Evolutionary conservation across 192 early-diverging fungal genomes (phyloP).

Genomic region (Coemansia sp.): DNA sequence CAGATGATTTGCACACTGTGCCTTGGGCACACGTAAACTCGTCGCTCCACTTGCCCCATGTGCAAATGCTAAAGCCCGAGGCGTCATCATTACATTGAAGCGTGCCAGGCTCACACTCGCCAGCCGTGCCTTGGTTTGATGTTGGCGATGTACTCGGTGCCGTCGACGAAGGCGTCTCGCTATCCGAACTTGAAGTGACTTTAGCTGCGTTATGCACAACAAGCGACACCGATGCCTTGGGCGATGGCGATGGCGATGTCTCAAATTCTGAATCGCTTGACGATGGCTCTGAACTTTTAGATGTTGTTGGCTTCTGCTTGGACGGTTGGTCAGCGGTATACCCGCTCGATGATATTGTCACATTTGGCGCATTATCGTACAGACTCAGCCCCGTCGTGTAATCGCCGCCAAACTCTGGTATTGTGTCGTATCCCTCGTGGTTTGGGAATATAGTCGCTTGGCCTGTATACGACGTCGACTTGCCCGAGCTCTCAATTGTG

Average conservation of each 20-base stretch:
- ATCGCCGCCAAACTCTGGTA: conserved; percentile 42
- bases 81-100: background rate
- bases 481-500: conserved; percentile 25
- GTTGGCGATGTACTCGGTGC: background rate
- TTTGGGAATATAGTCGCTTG: conserved; percentile 25
- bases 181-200: background rate
- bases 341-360: background rate
- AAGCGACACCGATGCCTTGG: background rate
- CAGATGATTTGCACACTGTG: background rate
- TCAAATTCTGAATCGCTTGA: background rate
- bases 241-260: background rate
- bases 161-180: background rate
- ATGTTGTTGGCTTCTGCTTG: too few species aligned
- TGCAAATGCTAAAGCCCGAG: background rate
- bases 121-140: background rate
- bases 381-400: background rate
- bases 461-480: conserved; percentile 21
- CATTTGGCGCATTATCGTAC: background rate
- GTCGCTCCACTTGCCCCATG: background rate
- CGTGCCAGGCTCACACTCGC: background rate
- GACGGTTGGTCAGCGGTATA: background rate
- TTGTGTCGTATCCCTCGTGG: conserved; percentile 41
- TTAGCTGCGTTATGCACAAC: background rate
- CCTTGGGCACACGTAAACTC: background rate
- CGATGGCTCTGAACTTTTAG: background rate